These are phyloP conservation scores for Trichoderma arundinaceum DNA, from an alignment of 2,329 filamentous ascomycete species.

Conservation along the genomic window DNA sequence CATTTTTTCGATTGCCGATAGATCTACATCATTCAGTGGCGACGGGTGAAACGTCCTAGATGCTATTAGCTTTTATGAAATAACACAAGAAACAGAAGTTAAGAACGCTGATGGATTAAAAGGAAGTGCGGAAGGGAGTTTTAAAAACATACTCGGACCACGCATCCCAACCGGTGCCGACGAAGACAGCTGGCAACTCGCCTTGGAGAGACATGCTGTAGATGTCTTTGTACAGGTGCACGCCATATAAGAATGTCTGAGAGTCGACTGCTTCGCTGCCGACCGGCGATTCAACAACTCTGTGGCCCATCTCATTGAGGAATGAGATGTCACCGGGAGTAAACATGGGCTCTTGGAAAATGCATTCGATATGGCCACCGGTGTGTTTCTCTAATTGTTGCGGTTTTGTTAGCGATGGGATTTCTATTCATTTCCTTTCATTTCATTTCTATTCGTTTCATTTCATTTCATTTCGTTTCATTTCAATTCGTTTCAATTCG, in stretches of 20 bases:
- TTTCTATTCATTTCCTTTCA: too few species aligned
- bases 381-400: neutral
- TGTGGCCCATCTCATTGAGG: conserved; percentile 49
- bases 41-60: too few species aligned
- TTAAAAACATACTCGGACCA: conserved; percentile 56
- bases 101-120: neutral
- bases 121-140: neutral
- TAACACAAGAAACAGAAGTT: too few species aligned
- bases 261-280: conserved; percentile 58
- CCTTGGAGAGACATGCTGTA: conserved; percentile 58
- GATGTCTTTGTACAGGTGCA: conserved; percentile 63
- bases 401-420: neutral
- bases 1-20: conserved; percentile 25
- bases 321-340: conserved; percentile 56
- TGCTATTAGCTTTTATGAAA: too few species aligned
- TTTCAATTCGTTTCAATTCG: too few species aligned
- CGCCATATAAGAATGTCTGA: conserved; percentile 62
- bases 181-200: conserved; percentile 57
- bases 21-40: neutral
- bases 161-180: conserved; percentile 60
- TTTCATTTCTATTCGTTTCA: too few species aligned
- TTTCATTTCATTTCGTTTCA: too few species aligned
- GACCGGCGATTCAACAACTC: conserved; percentile 56
- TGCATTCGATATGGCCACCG: conserved; percentile 44
- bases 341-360: conserved; percentile 63